These are phyloP conservation scores for Mimosa bimucronata DNA, from an alignment of 306 rosid genomes.

Conservation along the genomic window DNA sequence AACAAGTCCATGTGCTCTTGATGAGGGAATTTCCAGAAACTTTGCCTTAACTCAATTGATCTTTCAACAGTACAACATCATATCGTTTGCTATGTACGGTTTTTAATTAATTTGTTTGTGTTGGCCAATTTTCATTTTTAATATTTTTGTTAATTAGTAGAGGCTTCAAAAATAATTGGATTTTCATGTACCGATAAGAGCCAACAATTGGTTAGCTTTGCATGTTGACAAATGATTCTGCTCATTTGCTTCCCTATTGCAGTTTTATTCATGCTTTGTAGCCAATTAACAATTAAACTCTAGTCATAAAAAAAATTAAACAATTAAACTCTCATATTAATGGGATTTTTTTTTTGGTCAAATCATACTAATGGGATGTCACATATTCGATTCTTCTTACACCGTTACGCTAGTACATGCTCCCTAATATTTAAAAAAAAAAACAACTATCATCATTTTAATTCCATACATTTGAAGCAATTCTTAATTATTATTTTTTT, in stretches of 20 bases:
- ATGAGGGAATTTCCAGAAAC: constrained; percentile 18
- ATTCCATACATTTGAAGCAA: too few species aligned
- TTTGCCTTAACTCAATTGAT: not conserved
- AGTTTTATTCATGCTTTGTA: too few species aligned
- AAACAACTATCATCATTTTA: too few species aligned
- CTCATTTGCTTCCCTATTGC: not conserved
- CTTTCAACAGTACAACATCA: not conserved
- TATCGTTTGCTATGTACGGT: not conserved
- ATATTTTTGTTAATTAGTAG: not conserved
- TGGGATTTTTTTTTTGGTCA: too few species aligned
- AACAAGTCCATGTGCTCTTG: constrained; percentile 49
- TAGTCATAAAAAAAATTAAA: too few species aligned
- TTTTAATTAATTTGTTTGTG: not conserved
- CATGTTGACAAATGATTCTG: constrained; percentile 29
- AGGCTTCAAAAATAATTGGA: constrained; percentile 31
- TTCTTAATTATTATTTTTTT: too few species aligned
- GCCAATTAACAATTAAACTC: too few species aligned
- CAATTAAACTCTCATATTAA: too few species aligned
- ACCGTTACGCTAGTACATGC: too few species aligned
- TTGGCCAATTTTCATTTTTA: not conserved
- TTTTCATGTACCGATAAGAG: constrained; percentile 7
- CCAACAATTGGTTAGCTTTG: constrained; percentile 38
- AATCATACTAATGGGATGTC: too few species aligned
- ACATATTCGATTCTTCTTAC: too few species aligned
- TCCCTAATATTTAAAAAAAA: too few species aligned